Base-by-base conservation (phyloP, 352 stramenopile species). In the Aphanomyces euteiches region DNA sequence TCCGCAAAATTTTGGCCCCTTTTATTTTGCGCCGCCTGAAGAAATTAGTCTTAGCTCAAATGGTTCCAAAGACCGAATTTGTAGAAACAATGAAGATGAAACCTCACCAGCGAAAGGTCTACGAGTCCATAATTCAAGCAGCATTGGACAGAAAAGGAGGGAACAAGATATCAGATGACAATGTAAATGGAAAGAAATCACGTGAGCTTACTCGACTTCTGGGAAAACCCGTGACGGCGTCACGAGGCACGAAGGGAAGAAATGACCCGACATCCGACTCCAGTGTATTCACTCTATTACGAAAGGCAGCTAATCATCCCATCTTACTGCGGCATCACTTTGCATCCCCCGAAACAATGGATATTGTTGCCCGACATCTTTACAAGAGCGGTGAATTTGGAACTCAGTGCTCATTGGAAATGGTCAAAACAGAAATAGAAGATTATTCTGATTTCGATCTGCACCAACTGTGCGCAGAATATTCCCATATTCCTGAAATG, bases 1-100 rank as follows among this genome's bases (percentile, higher is more conserved):
- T 97, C 15, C 87, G 87, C 21, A 90, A 96, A 61, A 89, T 99
- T 65, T 89, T 99, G 74, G 90, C 92, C n/a, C 97, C 97, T 0
- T 99, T 99, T 77, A 96, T 99, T 7, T 79, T 99, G 47, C 80
- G 97, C 7, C 87, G 97, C 36, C 88, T 98, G 45, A 99, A 99
- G 77, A 85, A 89, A 69, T 95, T 98, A 67, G 97, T 99, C 19
- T 79, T 99, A 53, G 84, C 81, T 63, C 93, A 99, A 72, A 79
- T 98, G 5, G 82, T 93, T 34, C 61, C 85, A 3, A 97, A 98
- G 74, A 97, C 79, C 3, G 77, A 89, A 41, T 67, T 82, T 4
- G 76, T 98, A 0, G 79, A 98, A 73, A 85, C 92, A 69, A 72
- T 99, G 2, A 79, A 89, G 39, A 79, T 97, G 39, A 79, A 82